These are phyloP conservation scores for Niveomyces coronatus DNA, from an alignment of 2,329 filamentous ascomycete species.

Conservation along the genomic window DNA sequence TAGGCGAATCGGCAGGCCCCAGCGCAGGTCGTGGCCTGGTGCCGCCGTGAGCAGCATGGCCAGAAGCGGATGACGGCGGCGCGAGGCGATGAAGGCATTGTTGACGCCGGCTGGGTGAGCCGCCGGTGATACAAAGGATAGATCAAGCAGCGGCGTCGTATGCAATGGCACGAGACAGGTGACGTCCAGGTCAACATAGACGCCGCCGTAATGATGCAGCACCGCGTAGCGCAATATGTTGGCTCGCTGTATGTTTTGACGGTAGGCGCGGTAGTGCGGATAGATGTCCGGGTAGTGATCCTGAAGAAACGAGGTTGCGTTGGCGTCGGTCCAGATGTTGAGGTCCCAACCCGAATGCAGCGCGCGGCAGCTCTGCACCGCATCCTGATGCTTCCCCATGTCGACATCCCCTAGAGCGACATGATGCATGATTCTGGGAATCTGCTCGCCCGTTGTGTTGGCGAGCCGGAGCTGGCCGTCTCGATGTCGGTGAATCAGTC, in stretches of 20 bases:
- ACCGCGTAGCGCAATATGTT: conserved; percentile 16
- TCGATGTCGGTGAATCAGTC: conserved; percentile 8
- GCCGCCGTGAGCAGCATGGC: conserved; percentile 11
- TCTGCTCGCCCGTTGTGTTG: too few species aligned
- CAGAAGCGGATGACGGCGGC: conserved; percentile 13
- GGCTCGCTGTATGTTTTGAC: conserved; percentile 16
- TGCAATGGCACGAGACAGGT: conserved; percentile 14
- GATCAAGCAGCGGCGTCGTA: conserved; percentile 12
- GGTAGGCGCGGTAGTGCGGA: conserved; percentile 15
- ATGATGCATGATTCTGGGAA: conserved; percentile 18
- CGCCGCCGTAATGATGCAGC: conserved; percentile 16
- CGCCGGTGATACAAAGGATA: conserved; percentile 14
- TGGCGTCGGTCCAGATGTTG: conserved; percentile 16
- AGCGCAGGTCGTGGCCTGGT: conserved; percentile 15
- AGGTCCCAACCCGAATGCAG: conserved; percentile 16
- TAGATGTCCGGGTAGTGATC: conserved; percentile 15
- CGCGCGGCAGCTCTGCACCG: conserved; percentile 13
- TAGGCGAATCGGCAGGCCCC: conserved; percentile 16
- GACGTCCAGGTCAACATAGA: conserved; percentile 17
- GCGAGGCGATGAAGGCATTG: conserved; percentile 15
- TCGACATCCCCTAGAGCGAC: conserved; percentile 29
- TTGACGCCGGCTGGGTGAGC: conserved; percentile 17
- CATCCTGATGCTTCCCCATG: conserved; percentile 23
- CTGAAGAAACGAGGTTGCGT: conserved; percentile 14
- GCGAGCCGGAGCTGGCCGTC: too few species aligned